Percentiles rank a stretch among this genome's conserved stretches.
These are phyloP conservation scores for Talaromyces sp. DNA, from an alignment of 2,329 filamentous ascomycete genomes.

Conservation along the genomic window DNA sequence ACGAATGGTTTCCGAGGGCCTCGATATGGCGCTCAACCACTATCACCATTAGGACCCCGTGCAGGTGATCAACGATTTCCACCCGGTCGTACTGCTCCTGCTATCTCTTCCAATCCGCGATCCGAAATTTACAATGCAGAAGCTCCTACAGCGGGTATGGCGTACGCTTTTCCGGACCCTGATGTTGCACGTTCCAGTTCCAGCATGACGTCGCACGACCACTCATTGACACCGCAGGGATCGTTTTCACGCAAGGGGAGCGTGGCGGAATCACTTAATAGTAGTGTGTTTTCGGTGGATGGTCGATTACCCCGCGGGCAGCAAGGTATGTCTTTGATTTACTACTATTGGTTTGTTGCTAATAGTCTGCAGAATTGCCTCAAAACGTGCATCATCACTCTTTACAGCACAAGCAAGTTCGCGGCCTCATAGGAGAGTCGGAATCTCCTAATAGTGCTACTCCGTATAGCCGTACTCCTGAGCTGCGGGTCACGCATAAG, in stretches of 20 bases:
- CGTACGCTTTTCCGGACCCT: slow-evolving; percentile 49
- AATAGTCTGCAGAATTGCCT: slow-evolving; percentile 36
- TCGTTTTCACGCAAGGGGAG: slow-evolving; percentile 44
- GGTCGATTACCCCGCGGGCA: slow-evolving; percentile 43
- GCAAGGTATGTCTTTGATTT: slow-evolving; percentile 35
- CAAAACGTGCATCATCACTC: slow-evolving; percentile 46
- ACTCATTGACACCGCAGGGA: slow-evolving; percentile 23
- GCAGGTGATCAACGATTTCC: slow-evolving; percentile 40
- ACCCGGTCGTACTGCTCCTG: slow-evolving; percentile 44
- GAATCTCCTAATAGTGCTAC: slow-evolving; percentile 39
- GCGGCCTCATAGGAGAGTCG: slow-evolving; percentile 43
- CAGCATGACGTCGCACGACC: slow-evolving; percentile 31
- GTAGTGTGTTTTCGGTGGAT: slow-evolving; percentile 47
- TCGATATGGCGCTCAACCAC: slow-evolving; percentile 37
- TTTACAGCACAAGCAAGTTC: slow-evolving; percentile 46
- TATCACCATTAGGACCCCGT: slow-evolving; percentile 39
- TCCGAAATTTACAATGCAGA: slow-evolving; percentile 48
- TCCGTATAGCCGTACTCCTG: slow-evolving; percentile 47
- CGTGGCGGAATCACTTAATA: slow-evolving; percentile 43
- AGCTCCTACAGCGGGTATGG: slow-evolving; percentile 45
- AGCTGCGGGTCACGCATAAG: slow-evolving; percentile 47
- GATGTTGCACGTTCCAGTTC: slow-evolving; percentile 39
- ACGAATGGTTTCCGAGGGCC: slow-evolving; percentile 33
- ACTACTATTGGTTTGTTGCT: background rate
- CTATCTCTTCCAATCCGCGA: slow-evolving; percentile 46